Evolutionary conservation across 192 early-diverging fungal genomes (phyloP).

Genomic region (Backusella australiensis): DNA sequence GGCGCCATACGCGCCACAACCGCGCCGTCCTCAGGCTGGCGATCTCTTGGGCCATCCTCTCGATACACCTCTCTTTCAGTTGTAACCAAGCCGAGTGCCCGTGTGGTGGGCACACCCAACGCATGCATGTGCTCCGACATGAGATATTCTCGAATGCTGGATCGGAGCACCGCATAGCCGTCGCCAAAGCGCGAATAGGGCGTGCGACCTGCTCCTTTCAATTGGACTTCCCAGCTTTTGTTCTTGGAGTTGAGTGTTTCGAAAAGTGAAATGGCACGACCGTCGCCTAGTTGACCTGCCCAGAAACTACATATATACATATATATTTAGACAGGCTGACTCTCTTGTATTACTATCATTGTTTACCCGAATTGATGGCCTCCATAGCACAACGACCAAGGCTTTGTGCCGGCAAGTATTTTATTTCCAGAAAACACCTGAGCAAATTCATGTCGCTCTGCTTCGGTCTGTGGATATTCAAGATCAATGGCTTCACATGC

Average conservation of each 20-base stretch:
- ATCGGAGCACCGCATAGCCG: constrained; percentile 84
- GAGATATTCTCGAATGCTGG: constrained; percentile 85
- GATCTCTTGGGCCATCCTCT: constrained; percentile 45
- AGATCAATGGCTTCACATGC: constrained; percentile 33
- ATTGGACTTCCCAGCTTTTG: constrained; percentile 71
- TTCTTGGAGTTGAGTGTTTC: constrained; percentile 38
- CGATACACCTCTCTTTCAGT: constrained; percentile 61
- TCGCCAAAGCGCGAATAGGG: constrained; percentile 88
- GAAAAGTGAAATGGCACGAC: constrained; percentile 77
- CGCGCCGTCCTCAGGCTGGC: constrained; percentile 65
- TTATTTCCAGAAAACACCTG: constrained; percentile 41
- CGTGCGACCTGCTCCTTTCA: constrained; percentile 86
- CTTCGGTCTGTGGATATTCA: constrained; percentile 26
- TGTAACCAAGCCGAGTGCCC: constrained; percentile 70
- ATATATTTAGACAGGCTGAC: background rate
- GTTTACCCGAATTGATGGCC: constrained; percentile 68
- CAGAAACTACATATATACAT: constrained; percentile 35
- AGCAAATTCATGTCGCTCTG: constrained; percentile 19
- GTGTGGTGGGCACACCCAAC: constrained; percentile 70
- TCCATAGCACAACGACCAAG: constrained; percentile 70
- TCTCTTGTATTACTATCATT: background rate
- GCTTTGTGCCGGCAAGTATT: constrained; percentile 44
- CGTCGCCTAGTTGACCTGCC: constrained; percentile 83
- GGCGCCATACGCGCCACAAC: constrained; percentile 72
- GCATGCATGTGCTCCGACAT: constrained; percentile 72